Conservation (phyloP, 805 yeast genomes). For the Komagataella populi region DNA sequence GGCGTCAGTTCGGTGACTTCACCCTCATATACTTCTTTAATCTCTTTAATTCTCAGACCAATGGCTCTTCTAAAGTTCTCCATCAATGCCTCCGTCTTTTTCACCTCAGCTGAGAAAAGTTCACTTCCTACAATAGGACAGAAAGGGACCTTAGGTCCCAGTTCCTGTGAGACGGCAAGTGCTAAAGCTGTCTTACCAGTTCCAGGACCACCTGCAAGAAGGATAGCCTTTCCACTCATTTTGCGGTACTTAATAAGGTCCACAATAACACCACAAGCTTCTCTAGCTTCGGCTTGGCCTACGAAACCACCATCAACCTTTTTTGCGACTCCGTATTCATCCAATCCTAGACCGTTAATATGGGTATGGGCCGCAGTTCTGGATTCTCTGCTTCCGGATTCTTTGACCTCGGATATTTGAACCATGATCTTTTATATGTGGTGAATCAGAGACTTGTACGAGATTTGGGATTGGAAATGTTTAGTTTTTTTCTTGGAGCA, state of each 20-base stretch:
- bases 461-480: not conserved
- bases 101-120: slow-evolving; percentile 88
- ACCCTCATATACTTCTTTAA: slow-evolving; percentile 96
- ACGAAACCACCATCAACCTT: slow-evolving; percentile 81
- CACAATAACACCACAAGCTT: slow-evolving; percentile 90
- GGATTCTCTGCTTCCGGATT: slow-evolving; percentile 26
- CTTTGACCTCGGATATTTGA: slow-evolving; percentile 8
- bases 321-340: slow-evolving; percentile 79
- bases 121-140: slow-evolving; percentile 96
- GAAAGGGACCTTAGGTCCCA: slow-evolving; percentile 95
- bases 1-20: slow-evolving; percentile 94
- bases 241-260: slow-evolving; percentile 85
- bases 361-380: slow-evolving; percentile 96
- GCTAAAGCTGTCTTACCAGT: slow-evolving; percentile 98
- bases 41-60: slow-evolving; percentile 91
- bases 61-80: slow-evolving; percentile 95
- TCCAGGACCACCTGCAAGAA: slow-evolving; percentile 96
- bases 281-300: slow-evolving; percentile 65
- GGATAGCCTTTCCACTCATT: slow-evolving; percentile 91
- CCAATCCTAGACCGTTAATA: slow-evolving; percentile 87
- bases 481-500: not conserved
- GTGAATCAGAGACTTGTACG: not conserved
- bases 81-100: slow-evolving; percentile 92
- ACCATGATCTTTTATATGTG: slow-evolving; percentile 3
- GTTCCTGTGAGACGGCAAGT: slow-evolving; percentile 86